These are phyloP conservation scores for Centella asiatica DNA, from an alignment of 129 eudicot genomes.

Conservation along the genomic window DNA sequence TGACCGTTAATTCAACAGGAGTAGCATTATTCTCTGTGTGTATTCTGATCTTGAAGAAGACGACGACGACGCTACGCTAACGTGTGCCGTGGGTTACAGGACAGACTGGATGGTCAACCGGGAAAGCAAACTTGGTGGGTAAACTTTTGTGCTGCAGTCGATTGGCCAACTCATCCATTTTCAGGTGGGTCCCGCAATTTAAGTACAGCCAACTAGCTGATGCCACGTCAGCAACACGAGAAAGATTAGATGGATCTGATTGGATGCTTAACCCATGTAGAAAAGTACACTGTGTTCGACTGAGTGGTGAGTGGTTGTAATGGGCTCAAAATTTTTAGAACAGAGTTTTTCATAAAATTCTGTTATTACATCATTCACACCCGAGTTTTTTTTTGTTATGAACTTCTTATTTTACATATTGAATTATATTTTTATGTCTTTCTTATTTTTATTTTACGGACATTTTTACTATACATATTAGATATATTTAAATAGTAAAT, in stretches of 20 bases:
- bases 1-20: constrained; percentile 3
- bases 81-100: constrained; percentile 4
- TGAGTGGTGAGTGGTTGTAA: too few relatives aligned
- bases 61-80: constrained; percentile 5
- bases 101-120: constrained; percentile 2
- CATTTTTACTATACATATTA: too few relatives aligned
- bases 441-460: too few relatives aligned
- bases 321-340: too few relatives aligned
- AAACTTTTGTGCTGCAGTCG: neutral
- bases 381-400: too few relatives aligned
- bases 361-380: too few relatives aligned
- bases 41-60: neutral
- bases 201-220: neutral
- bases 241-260: neutral
- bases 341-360: too few relatives aligned
- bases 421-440: too few relatives aligned
- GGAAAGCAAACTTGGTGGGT: constrained; percentile 15
- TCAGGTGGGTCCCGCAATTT: neutral
- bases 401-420: too few relatives aligned
- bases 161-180: neutral
- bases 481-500: too few relatives aligned
- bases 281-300: neutral
- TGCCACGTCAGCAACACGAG: neutral
- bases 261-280: neutral
- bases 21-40: neutral